These are phyloP conservation scores for Scleroderma citrinum DNA, from an alignment of 768 basidiomycete species.

Conservation along the genomic window DNA sequence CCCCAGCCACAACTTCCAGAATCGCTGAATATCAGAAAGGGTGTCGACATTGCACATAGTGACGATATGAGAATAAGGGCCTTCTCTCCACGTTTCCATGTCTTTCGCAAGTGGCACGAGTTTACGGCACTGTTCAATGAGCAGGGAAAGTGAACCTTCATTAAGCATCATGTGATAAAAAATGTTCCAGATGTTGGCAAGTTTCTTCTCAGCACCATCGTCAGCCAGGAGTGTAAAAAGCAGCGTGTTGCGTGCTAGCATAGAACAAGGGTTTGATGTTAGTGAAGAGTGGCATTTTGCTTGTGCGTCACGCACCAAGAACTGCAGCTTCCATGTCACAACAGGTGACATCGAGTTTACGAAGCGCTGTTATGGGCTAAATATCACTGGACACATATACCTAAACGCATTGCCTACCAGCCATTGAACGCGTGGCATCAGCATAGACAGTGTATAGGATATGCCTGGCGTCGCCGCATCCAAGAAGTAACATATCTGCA, in stretches of 20 bases:
- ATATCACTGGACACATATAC: background rate
- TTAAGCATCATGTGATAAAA: constrained; percentile 27
- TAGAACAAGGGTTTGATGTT: background rate
- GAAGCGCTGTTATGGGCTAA: constrained; percentile 12
- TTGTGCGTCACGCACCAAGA: constrained; percentile 16
- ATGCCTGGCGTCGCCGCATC: constrained; percentile 46
- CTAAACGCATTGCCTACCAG: background rate
- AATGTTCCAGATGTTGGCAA: constrained; percentile 25
- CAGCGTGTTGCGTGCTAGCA: constrained; percentile 25
- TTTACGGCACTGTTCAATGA: constrained; percentile 24
- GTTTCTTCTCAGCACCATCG: constrained; percentile 9
- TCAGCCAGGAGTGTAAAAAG: constrained; percentile 25
- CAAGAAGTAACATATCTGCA: constrained; percentile 43
- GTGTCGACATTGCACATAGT: constrained; percentile 18
- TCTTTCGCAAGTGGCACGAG: constrained; percentile 12
- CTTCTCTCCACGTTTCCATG: constrained; percentile 18
- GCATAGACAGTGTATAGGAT: constrained; percentile 39
- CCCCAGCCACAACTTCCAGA: constrained; percentile 16
- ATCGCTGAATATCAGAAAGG: constrained; percentile 15
- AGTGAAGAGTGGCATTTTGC: background rate
- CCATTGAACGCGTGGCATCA: background rate
- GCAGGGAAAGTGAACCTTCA: constrained; percentile 16
- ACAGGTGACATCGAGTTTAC: constrained; percentile 24
- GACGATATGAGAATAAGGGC: constrained; percentile 24
- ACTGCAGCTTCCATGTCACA: constrained; percentile 27